phyloP scores from a whole-genome alignment of 1,139 yeast genomes.

The Scheffersomyces lignicola region DNA sequence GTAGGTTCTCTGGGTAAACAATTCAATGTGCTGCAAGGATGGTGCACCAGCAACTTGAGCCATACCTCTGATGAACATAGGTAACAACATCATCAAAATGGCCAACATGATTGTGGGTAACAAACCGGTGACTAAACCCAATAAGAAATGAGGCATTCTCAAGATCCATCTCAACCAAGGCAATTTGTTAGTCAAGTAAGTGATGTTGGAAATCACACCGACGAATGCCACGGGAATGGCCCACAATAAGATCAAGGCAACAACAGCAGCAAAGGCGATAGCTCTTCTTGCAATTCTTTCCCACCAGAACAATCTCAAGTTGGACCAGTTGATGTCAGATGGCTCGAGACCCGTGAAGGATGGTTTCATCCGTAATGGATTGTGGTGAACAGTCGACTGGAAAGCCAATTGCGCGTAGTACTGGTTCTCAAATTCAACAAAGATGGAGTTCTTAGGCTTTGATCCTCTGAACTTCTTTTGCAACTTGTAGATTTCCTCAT shows the following conservation, averaged over 20 bases:
- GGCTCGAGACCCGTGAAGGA: slow-evolving; percentile 60
- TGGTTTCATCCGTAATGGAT: slow-evolving; percentile 51
- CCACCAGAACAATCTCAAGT: slow-evolving; percentile 81
- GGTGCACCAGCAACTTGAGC: slow-evolving; percentile 69
- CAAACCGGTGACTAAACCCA: slow-evolving; percentile 74
- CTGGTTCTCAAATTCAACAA: slow-evolving; percentile 71
- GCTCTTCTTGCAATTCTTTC: slow-evolving; percentile 64
- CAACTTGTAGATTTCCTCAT: slow-evolving; percentile 51
- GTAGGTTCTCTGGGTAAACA: slow-evolving; percentile 72
- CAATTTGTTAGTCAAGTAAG: slow-evolving; percentile 59
- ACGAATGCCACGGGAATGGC: slow-evolving; percentile 85
- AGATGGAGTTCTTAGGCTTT: slow-evolving; percentile 56
- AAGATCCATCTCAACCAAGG: slow-evolving; percentile 65
- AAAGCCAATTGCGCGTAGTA: slow-evolving; percentile 69
- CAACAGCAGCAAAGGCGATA: slow-evolving; percentile 59
- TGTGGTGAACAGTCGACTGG: slow-evolving; percentile 58
- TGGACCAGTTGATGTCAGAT: slow-evolving; percentile 63
- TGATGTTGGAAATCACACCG: slow-evolving; percentile 74
- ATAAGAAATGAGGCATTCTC: slow-evolving; percentile 54
- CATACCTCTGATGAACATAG: slow-evolving; percentile 72
- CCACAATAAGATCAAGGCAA: slow-evolving; percentile 70
- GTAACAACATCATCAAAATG: slow-evolving; percentile 71
- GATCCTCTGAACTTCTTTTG: slow-evolving; percentile 48
- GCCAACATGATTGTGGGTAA: slow-evolving; percentile 71
- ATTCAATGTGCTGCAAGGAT: slow-evolving; percentile 63